Evolutionary conservation across 768 basidiomycete species (phyloP), one percentile per base, ranked within the genome.

Genomic region (Hygrophoropsis aurantiaca): DNA sequence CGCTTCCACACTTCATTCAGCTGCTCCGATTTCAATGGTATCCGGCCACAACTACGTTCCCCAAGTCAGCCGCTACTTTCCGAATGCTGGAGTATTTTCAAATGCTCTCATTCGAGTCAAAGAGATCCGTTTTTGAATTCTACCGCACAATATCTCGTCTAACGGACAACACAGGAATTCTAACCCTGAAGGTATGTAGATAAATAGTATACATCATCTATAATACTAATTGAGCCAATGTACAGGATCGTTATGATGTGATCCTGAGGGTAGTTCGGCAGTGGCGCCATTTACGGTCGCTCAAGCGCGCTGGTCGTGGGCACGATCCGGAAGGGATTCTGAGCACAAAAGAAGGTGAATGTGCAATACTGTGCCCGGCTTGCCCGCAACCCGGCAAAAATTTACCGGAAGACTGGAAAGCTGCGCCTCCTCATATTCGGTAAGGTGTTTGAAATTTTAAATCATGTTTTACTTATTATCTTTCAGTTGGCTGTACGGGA

Each of bases 1-100:
- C 50, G 1, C 23, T 49, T 2, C 26, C 45, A 13, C 43, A 42
- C 25, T 35, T 42, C 19, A 51, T 44, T 15, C 54, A 55, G 30
- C 47, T 55, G 1, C 38, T 55, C 3, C 39, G 34, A n/a, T 36
- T 43, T 3, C 23, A 55, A 4, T 45, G n/a, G 46, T 48, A 52
- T 35, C 50, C 53, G 5, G 11, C 51, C 2, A 55, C 66, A 0
- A 42, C 51, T 10, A 46, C 38, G 8, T 16, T 48, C 6, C 65
- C 63, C 1, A 55, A 56, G 37, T 59, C 64, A 0, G 59, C 58
- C 8, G 64, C 66, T 4, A 62, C 64, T 3, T 58, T 68, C 35
- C 19, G 23, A 0, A 38, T 64, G 5, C 54, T 70, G 1, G 43
- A 64, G 4, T 37, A 33, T n/a, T n/a, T n/a, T n/a, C n/a, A n/a